Base-by-base conservation (phyloP, 257 asterid species). In the Euphrasia confusa region DNA sequence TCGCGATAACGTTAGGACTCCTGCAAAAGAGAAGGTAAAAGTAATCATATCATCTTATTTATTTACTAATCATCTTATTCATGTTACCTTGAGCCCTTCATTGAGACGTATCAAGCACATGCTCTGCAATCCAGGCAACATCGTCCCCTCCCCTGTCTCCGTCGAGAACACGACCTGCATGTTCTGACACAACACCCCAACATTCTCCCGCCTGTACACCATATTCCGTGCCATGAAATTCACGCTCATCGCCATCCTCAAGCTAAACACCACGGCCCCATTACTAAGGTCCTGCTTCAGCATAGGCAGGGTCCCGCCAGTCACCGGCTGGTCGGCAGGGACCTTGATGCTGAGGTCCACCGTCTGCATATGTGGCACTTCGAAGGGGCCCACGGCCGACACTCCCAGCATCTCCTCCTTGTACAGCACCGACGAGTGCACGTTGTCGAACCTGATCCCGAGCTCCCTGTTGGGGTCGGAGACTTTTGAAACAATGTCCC, bases 121-220 rank as follows among this genome's bases (percentile, higher is more conserved):
- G 7, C 5, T 21, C 21, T 27, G 18, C 2, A 33, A 48, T 7
- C 69, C 80, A 1, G 55, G 49, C 13, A 58, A 9, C 71, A 76
- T 7, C 7, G 32, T 45, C 4, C 90, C 88, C 4, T 49, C 69
- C 4, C 81, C 84, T 0, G 15, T 5, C 0, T 67, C 54, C 9
- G 10, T 55, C 1, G 69, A 13, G 27, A 86, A 67, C 7, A 11
- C 11, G 21, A 86, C 18, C 44, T 65, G 71, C 49, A 81, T 21
- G 55, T 74, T 73, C 21, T 76, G 83, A 32, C 93, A 84, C 66
- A 57, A 54, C 1, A 82, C 63, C 39, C 60, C 74, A 13, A 84
- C 12, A 15, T n/a, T 65, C 15, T 71, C 79, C 18, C 42, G 28
- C 27, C 73, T 49, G 70, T 68, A 64, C 0, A 50, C 62, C 64